phyloP scores from a whole-genome alignment of 441 rosid species.

The Jatropha multifida region DNA sequence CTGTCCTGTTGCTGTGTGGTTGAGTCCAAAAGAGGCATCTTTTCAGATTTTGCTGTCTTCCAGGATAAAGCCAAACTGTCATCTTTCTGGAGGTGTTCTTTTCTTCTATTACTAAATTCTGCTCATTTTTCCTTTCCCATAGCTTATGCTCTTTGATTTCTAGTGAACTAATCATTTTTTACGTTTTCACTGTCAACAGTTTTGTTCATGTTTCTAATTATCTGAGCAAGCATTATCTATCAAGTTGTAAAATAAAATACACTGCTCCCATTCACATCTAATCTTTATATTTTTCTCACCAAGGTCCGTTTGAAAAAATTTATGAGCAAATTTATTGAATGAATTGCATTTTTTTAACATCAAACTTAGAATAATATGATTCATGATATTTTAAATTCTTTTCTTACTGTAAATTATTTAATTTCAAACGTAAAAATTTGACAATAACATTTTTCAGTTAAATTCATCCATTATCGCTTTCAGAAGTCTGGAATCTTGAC shows the following conservation, averaged over 20 bases:
- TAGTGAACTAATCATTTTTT: not conserved
- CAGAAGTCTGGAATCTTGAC: not conserved
- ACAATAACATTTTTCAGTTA: too few species aligned
- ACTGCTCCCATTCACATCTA: too few species aligned
- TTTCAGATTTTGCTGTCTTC: not conserved
- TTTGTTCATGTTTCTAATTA: not conserved
- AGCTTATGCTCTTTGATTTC: constrained; percentile 11
- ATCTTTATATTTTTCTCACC: too few species aligned
- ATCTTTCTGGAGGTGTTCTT: constrained; percentile 5
- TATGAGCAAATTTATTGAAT: too few species aligned
- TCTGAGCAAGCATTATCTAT: not conserved
- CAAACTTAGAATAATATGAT: too few species aligned
- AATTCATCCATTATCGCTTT: too few species aligned
- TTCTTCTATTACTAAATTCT: not conserved
- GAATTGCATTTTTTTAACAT: too few species aligned
- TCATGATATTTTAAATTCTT: too few species aligned
- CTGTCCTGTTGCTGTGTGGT: not conserved
- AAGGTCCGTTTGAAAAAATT: too few species aligned
- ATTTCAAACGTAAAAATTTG: too few species aligned
- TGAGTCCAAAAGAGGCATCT: not conserved
- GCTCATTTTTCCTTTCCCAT: not conserved
- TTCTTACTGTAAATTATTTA: too few species aligned
- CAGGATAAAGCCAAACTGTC: not conserved
- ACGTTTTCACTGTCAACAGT: not conserved
- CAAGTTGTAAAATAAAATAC: too few species aligned